Base-by-base conservation (phyloP, 208 protist species). In the Leishmania mexicana region DNA sequence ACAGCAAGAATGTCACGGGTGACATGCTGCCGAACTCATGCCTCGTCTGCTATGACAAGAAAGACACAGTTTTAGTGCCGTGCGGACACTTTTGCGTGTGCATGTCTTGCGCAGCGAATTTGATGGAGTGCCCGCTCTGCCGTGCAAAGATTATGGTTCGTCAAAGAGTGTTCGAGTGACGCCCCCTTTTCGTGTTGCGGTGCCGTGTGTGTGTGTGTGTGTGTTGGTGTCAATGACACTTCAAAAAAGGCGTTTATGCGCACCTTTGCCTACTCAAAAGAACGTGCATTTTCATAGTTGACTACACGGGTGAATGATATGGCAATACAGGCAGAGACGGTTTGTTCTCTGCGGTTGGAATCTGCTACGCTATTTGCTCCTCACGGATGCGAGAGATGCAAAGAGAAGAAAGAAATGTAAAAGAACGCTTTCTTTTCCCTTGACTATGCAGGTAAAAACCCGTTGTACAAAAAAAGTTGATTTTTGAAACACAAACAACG, bases 21-120 rank as follows among this genome's bases (percentile, higher is more conserved):
- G 80, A 88, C 54, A 62, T 75, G 11, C 60, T 70, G n/a, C 71
- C 10, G 19, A 79, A 81, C 35, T 64, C 53, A 21, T 94, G 90
- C 51, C 75, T 94, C 35, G 80, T 92, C 1, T 94, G 90, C 72
- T 89, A 89, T 67, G 40, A 45, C 3, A 71, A 76, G 42, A 86
- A 83, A 53, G 85, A 92, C 64, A 92, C 87, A 8, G 87, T 94
- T 24, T 76, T 94, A 4, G 85, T 94, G 0, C 90, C 90, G 0
- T 94, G 90, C 49, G 90, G 90, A 2, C 90, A 94, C 53, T 92
- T 83, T 64, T 94, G 90, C 67, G 45, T 90, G 10, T 94, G 90
- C 57, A 71, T 83, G 15, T 81, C 78, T 3, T 94, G 90, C 35
- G 88, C 88, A 19, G 80, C 87, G 1, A 92, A 90, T 71, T 81